Base-by-base conservation (phyloP, 2,329 filamentous ascomycete genomes). In the Trichophyton schoenleinii region DNA sequence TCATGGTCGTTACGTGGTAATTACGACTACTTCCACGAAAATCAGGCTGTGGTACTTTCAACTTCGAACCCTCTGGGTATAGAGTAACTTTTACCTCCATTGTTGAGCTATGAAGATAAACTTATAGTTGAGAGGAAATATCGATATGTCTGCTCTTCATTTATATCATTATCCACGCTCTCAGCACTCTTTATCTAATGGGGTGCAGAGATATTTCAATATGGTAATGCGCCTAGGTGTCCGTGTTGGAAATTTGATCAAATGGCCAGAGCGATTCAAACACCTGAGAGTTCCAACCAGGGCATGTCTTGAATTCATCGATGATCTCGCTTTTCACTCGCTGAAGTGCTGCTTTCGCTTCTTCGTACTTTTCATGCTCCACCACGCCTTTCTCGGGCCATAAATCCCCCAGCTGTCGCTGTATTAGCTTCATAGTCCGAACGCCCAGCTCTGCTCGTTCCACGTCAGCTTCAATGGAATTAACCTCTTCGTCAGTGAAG, bases 181-280 rank as follows among this genome's bases (percentile, higher is more conserved):
- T 22, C 22, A 22, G 22, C 22, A 22, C 22, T 22, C 2, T 22
- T 22, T 22, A 22, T 22, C 22, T 22, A 22, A 22, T 22, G 22
- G 22, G 22, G 22, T 22, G 22, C 22, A 22, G 22, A 22, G 22
- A 22, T 22, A 22, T 22, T 22, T 22, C 22, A 22, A 22, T 22
- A 22, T 3, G 22, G 22, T 22, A 22, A 22, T 22, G 22, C 22
- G 22, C 22, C 22, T 22, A 22, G 22, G 22, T 22, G 22, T 22
- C 22, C 22, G 22, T 22, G 22, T 22, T 22, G 22, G 22, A 22
- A 22, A 22, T 22, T 22, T 22, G 22, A 22, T 22, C 67, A 63
- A 71, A 71, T 48, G 69, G 69, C 68, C 68, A 71, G 63, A 63
- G 66, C 3, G 61, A 63, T 63, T 67, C 49, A 36, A 67, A 70